These are phyloP conservation scores for Quercus tomentella DNA, from an alignment of 331 rosid species.

Conservation along the genomic window DNA sequence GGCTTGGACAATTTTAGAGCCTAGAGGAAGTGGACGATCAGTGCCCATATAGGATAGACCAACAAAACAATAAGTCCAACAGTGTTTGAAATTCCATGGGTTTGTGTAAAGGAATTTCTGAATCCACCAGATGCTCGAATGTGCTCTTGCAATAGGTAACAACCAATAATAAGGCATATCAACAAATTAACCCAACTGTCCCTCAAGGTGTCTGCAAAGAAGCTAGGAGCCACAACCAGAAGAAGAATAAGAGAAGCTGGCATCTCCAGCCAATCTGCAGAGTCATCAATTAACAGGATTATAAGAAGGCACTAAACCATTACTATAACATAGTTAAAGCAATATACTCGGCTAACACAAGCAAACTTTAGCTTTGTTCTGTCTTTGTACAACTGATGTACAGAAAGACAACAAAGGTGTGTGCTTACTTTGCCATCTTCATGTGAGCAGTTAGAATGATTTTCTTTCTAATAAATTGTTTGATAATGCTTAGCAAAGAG, in stretches of 20 bases:
- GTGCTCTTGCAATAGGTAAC: slow-evolving; percentile 89
- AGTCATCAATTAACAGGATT: not conserved
- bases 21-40: slow-evolving; percentile 45
- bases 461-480: too few species aligned
- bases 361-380: not conserved
- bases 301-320: not conserved
- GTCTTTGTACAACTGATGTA: not conserved
- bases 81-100: slow-evolving; percentile 81
- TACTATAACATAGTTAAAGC: not conserved
- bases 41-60: slow-evolving; percentile 67
- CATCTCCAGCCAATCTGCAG: slow-evolving; percentile 76
- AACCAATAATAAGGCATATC: slow-evolving; percentile 67
- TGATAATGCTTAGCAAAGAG: too few species aligned
- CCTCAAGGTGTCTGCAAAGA: slow-evolving; percentile 63
- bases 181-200: slow-evolving; percentile 48
- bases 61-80: slow-evolving; percentile 70
- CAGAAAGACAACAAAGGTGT: not conserved
- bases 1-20: not conserved
- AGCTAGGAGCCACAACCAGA: slow-evolving; percentile 63
- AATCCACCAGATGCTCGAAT: slow-evolving; percentile 88
- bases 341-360: too few species aligned
- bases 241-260: slow-evolving; percentile 88
- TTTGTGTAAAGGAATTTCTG: slow-evolving; percentile 80
- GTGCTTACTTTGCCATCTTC: too few species aligned
- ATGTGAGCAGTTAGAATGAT: too few species aligned